Percentiles rank a stretch among this genome's conserved stretches.
These are phyloP conservation scores for Trametes meyenii DNA, from an alignment of 768 basidiomycete genomes.

Conservation along the genomic window DNA sequence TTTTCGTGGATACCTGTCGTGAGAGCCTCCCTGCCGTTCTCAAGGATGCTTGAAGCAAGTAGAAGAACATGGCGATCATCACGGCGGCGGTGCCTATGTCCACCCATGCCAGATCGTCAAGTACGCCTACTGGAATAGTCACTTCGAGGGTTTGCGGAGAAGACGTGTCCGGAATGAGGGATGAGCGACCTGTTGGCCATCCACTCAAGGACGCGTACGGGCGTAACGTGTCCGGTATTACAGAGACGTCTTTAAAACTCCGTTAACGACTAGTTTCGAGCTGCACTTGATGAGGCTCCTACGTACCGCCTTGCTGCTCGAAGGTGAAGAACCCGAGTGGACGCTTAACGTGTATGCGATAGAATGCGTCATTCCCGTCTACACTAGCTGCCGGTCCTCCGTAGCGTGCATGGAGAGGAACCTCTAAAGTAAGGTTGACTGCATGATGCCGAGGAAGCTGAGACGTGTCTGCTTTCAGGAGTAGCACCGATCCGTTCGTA, in stretches of 20 bases:
- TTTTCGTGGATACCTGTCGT: slow-evolving; percentile 14
- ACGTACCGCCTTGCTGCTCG: slow-evolving; percentile 19
- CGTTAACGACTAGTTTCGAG: background rate
- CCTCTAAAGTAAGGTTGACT: slow-evolving; percentile 29
- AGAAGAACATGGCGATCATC: slow-evolving; percentile 39
- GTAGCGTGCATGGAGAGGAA: slow-evolving; percentile 52
- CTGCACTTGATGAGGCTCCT: too few species aligned
- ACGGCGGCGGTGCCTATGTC: slow-evolving; percentile 40
- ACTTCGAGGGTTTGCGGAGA: slow-evolving; percentile 21
- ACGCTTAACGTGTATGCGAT: slow-evolving; percentile 29
- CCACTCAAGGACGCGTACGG: slow-evolving; percentile 7
- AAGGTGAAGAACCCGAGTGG: slow-evolving; percentile 41
- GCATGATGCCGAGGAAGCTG: background rate
- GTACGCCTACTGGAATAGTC: slow-evolving; percentile 40
- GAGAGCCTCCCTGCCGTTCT: slow-evolving; percentile 29
- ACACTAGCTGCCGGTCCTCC: slow-evolving; percentile 30
- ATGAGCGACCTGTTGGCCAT: slow-evolving; percentile 1
- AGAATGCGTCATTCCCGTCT: slow-evolving; percentile 15
- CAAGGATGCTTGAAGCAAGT: slow-evolving; percentile 34
- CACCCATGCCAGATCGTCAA: slow-evolving; percentile 36
- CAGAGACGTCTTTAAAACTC: background rate
- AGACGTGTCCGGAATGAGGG: slow-evolving; percentile 11
- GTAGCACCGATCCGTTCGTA: slow-evolving; percentile 29
- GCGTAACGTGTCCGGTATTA: slow-evolving; percentile 6
- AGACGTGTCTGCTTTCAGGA: slow-evolving; percentile 34